Conservation (phyloP, 257 asterid species). For the Rubia yunnanensis region DNA sequence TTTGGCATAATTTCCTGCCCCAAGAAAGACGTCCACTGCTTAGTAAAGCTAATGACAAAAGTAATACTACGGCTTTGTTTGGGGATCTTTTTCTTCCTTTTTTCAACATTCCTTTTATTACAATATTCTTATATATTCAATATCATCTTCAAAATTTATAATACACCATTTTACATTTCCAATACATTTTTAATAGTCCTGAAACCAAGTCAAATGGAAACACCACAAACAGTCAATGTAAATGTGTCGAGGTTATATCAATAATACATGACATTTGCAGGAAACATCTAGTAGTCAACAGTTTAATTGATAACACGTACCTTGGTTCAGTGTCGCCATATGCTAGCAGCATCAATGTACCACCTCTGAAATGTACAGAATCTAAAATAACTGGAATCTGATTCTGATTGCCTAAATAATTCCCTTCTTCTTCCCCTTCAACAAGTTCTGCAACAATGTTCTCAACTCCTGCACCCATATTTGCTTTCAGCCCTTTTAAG, state of each 20-base stretch:
- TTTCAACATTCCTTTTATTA: too few species aligned
- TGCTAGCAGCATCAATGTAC: constrained; percentile 85
- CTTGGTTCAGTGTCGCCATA: constrained; percentile 95
- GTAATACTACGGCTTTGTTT: background rate
- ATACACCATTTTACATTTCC: background rate
- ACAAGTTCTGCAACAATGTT: constrained; percentile 60
- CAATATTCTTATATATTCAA: too few species aligned
- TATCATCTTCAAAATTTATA: too few species aligned
- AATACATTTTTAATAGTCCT: background rate
- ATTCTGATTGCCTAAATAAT: constrained; percentile 40
- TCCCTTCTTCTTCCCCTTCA: constrained; percentile 50
- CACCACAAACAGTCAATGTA: background rate
- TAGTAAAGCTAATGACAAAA: background rate
- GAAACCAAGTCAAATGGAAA: background rate
- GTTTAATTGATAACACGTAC: constrained; percentile 28
- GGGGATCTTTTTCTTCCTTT: background rate
- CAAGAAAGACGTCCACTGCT: background rate
- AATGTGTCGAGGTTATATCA: background rate
- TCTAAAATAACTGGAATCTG: constrained; percentile 69
- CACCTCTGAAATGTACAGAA: constrained; percentile 76
- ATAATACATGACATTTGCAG: background rate
- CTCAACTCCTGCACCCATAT: constrained; percentile 49
- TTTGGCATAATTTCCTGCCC: background rate
- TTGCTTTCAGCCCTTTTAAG: constrained; percentile 52
- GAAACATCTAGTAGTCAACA: constrained; percentile 6